Percentiles rank a stretch among this genome's conserved stretches.
phyloP scores from a whole-genome alignment of 192 early-diverging fungal species.

The Coemansia aciculifera region DNA sequence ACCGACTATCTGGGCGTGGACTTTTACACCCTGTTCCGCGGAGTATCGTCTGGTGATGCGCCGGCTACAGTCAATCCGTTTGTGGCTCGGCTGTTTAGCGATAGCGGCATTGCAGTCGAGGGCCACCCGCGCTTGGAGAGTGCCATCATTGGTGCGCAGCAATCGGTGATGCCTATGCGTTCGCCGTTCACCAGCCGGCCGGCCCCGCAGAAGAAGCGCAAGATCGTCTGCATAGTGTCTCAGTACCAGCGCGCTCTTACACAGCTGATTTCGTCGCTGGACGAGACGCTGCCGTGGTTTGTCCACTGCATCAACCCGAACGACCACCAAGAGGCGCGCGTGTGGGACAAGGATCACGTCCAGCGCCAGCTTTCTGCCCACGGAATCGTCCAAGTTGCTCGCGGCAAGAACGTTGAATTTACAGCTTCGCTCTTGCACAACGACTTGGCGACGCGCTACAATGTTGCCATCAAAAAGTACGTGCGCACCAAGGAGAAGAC shows the following conservation, averaged over 20 bases:
- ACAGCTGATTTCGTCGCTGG: slow-evolving; percentile 68
- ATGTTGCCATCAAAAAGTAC: slow-evolving; percentile 56
- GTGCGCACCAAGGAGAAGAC: slow-evolving; percentile 55
- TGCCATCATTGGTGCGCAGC: slow-evolving; percentile 79
- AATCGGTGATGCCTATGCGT: slow-evolving; percentile 67
- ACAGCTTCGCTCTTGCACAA: slow-evolving; percentile 71
- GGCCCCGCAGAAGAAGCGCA: slow-evolving; percentile 46
- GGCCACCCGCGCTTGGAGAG: slow-evolving; percentile 79
- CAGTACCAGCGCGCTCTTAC: slow-evolving; percentile 71
- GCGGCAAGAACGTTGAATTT: slow-evolving; percentile 68
- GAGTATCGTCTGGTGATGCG: slow-evolving; percentile 44
- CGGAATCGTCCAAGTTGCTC: slow-evolving; percentile 68
- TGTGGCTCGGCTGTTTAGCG: slow-evolving; percentile 73
- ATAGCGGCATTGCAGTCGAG: slow-evolving; percentile 70
- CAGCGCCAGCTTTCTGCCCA: slow-evolving; percentile 70
- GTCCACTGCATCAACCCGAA: slow-evolving; percentile 76
- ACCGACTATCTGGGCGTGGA: slow-evolving; percentile 76
- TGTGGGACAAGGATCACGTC: slow-evolving; percentile 70
- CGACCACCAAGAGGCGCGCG: slow-evolving; percentile 55
- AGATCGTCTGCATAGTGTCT: slow-evolving; percentile 60
- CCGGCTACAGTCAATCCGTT: slow-evolving; percentile 70
- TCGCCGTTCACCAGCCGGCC: slow-evolving; percentile 55
- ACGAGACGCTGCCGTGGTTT: slow-evolving; percentile 80
- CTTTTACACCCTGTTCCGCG: slow-evolving; percentile 84
- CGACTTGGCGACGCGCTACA: slow-evolving; percentile 80